Base-by-base conservation (phyloP, 2,329 filamentous ascomycete species). In the Diplodia scrobiculata region DNA sequence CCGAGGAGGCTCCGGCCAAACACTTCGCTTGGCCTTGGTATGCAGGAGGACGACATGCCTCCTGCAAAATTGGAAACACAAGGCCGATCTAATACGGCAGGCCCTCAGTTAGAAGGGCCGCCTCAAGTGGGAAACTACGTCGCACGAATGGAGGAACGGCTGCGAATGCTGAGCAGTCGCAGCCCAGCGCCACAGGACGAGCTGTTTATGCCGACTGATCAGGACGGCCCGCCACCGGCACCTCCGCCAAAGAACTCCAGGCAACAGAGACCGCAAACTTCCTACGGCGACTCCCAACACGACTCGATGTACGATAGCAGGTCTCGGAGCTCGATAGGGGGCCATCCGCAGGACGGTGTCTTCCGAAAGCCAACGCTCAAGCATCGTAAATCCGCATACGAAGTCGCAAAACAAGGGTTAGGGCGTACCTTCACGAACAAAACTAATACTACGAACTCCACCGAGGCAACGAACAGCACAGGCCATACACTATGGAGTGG, bases 401-500 rank as follows among this genome's bases (percentile, higher is more conserved):
- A 97, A 67, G 82, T 96, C 63, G 84, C 88, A 47, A 86, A 85
- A 47, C 85, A 86, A 68, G 83, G 86, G 55, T 83, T 97, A 10
- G 88, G 87, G 66, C 86, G 94, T 54, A 95, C 91, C 0, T 91
- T 90, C 70, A 97, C 94, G 2, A 96, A 89, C 36, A 97, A 96
- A 77, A 97, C 93, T 1, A 92, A 84, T 73, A 87, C 87, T 3
- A 97, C 93, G 1, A 92, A 87, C 70, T 89, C 89, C 4, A 95
- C 91, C 1, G 87, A 82, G 32, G 82, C 83, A 2, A 91, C 88
- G 6, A 84, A 84, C 71, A 82, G 82, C 67, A 90, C 86, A 69
- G 86, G 84, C 48, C 87, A 89, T 71, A 98, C 91, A 72, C 78
- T 99, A 51, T 97, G 97, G 94, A 98, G 94, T 76, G 95, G 94